Base-by-base conservation (phyloP, 768 basidiomycete genomes). In the Tulasnella sp. region DNA sequence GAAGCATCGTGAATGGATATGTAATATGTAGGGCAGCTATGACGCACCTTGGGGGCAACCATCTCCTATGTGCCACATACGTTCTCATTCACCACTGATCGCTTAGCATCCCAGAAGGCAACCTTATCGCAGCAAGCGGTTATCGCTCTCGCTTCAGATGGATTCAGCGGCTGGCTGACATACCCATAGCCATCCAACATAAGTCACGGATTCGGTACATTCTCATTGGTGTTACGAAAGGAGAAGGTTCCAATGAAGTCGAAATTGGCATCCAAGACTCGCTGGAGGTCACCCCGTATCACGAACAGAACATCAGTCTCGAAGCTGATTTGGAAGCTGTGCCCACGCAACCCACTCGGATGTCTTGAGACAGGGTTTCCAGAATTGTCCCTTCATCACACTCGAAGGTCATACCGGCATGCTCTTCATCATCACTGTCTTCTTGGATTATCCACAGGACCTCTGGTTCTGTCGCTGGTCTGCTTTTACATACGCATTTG, bases 61-160 rank as follows among this genome's bases (percentile, higher is more conserved):
- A 79, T 74, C 63, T 80, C 76, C 77, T 76, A 80, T 1, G 76
- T 78, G 68, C 78, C 73, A 11, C 77, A 67, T 4, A 78, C 76
- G 0, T 68, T 63, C 44, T 67, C 76, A 61, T 79, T 72, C 1
- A 78, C 70, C 8, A 77, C 61, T 0, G 75, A 77, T 7, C 70
- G 65, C 38, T 73, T 70, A 15, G 74, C 75, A 64, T 73, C 19
- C 7, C 49, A 25, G 25, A 50, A 79, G 1, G 76, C 75, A 2
- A 77, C 75, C 62, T 73, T 73, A 3, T 62, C 60, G 5, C 74
- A 68, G 15, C 63, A 54, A 0, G 65, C 62, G 24, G 73, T 75
- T 5, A 80, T 68, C 0, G 64, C 50, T 38, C 70, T 66, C 0
- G 76, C 77, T 29, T 75, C 75, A 2, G 71, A 66, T 30, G 66